Evolutionary conservation across 2,329 filamentous ascomycete species (phyloP).

Genomic region (Hyphodiscus sp.): DNA sequence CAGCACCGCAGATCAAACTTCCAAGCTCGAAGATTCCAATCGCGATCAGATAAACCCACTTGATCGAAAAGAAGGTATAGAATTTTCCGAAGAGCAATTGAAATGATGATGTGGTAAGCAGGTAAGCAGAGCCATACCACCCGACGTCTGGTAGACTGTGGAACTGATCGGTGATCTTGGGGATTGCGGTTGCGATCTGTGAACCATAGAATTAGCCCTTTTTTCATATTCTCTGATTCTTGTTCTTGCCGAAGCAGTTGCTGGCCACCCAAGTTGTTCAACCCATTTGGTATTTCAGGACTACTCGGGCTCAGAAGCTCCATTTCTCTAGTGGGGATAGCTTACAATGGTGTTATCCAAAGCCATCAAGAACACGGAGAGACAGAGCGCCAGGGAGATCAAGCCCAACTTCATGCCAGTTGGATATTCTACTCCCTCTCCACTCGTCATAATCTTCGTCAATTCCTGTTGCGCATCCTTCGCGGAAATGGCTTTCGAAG

Average conservation of each 20-base stretch:
- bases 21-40: constrained; percentile 29
- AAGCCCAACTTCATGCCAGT: constrained; percentile 23
- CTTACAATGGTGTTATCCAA: constrained; percentile 28
- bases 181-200: constrained; percentile 32
- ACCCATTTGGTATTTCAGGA: no score
- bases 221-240: neutral
- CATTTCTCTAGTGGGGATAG: neutral
- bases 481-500: constrained; percentile 9
- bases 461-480: constrained; percentile 16
- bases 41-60: constrained; percentile 26
- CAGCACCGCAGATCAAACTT: constrained; percentile 25
- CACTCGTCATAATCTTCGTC: constrained; percentile 23
- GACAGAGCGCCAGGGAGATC: constrained; percentile 24
- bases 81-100: constrained; percentile 29
- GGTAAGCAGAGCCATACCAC: constrained; percentile 38
- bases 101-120: constrained; percentile 32
- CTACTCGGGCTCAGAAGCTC: no score
- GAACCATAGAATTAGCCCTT: neutral
- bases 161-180: constrained; percentile 34
- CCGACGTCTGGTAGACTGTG: constrained; percentile 37
- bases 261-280: neutral
- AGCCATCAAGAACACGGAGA: constrained; percentile 26
- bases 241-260: neutral
- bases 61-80: constrained; percentile 29
- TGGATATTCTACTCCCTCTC: constrained; percentile 26